These are phyloP conservation scores for Colletotrichum chlorophyti DNA, from an alignment of 2,329 filamentous ascomycete species.

Conservation along the genomic window DNA sequence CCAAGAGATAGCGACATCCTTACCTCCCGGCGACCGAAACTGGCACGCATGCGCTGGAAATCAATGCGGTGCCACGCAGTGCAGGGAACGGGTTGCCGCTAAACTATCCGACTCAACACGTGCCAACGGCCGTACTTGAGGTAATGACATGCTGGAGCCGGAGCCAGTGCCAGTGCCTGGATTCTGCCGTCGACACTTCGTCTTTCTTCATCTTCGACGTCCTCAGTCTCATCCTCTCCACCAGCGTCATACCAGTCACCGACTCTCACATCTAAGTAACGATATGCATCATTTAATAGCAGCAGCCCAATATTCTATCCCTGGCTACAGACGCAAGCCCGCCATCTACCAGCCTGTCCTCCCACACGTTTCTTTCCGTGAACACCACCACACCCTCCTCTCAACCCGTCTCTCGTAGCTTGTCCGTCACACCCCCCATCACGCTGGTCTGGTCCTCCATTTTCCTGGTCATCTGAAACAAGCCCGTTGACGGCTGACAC, in stretches of 20 bases:
- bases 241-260: no score
- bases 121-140: background rate
- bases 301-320: no score
- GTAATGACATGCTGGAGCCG: no score
- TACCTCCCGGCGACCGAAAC: background rate
- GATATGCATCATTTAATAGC: no score
- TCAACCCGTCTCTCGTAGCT: background rate
- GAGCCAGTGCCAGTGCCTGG: no score
- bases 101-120: background rate
- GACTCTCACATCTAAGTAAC: no score
- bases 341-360: no score
- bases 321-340: no score
- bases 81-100: background rate
- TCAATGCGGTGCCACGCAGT: conserved; percentile 3
- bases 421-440: conserved; percentile 11
- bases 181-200: no score
- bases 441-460: conserved; percentile 10
- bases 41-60: background rate
- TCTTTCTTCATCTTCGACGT: no score
- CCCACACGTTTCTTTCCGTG: no score
- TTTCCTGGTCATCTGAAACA: conserved; percentile 29
- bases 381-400: background rate
- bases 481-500: conserved; percentile 25
- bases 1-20: background rate
- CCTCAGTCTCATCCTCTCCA: no score